phyloP scores from a whole-genome alignment of 2,329 filamentous ascomycete species.

The Fusarium sp. region DNA sequence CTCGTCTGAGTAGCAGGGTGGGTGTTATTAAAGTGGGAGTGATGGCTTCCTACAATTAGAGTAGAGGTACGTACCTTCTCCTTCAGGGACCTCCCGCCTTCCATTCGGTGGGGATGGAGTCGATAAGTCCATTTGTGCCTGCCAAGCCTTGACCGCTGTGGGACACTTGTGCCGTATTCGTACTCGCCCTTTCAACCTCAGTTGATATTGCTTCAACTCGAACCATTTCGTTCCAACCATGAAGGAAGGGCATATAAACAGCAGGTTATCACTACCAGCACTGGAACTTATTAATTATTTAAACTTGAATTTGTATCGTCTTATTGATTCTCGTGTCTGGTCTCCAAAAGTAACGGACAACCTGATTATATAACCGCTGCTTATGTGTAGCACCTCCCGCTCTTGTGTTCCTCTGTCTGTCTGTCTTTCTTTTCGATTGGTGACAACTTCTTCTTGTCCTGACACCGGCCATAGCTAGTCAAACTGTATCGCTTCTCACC shows the following conservation, averaged over 20 bases:
- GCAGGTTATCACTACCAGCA: background rate
- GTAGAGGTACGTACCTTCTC: constrained; percentile 25
- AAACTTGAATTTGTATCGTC: constrained; percentile 34
- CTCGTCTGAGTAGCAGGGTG: background rate
- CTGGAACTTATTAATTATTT: background rate
- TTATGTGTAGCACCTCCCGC: constrained; percentile 43
- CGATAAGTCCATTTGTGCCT: constrained; percentile 17
- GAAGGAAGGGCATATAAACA: background rate
- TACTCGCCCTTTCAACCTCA: constrained; percentile 33
- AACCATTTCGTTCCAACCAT: background rate
- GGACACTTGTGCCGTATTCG: constrained; percentile 40
- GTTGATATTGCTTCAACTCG: constrained; percentile 3
- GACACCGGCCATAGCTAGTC: constrained; percentile 1
- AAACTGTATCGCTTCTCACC: constrained; percentile 3
- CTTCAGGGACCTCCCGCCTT: background rate
- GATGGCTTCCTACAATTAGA: background rate
- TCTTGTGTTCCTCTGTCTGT: constrained; percentile 1
- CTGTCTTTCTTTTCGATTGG: constrained; percentile 21
- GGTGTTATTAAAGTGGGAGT: constrained; percentile 16
- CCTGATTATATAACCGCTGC: constrained; percentile 47
- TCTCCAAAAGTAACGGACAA: constrained; percentile 48
- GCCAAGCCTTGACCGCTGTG: constrained; percentile 38
- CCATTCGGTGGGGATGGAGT: no score
- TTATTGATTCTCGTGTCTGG: constrained; percentile 45
- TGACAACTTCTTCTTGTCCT: constrained; percentile 2